Conservation (phyloP, 306 rosid species). For the Myrica gale region DNA sequence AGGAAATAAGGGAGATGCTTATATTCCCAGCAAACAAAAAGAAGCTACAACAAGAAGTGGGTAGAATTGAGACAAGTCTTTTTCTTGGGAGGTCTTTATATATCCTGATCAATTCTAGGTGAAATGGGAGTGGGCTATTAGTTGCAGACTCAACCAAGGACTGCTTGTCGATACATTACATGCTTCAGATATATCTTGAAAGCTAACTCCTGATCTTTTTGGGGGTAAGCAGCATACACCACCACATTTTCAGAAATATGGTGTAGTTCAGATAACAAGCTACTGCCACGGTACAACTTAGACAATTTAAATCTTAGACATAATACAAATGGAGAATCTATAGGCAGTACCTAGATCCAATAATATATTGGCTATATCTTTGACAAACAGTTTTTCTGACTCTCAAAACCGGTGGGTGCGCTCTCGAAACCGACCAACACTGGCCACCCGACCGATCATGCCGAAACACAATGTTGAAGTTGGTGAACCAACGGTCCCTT, state of each 20-base stretch:
- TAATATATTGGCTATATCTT: not conserved
- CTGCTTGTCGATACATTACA: slow-evolving; percentile 10
- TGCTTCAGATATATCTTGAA: slow-evolving; percentile 21
- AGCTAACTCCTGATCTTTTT: slow-evolving; percentile 16
- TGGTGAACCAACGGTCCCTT: slow-evolving; percentile 32
- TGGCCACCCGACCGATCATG: slow-evolving; percentile 27
- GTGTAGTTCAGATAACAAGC: not conserved
- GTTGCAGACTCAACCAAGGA: not conserved
- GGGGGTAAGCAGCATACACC: slow-evolving; percentile 12
- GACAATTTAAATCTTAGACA: slow-evolving; percentile 1
- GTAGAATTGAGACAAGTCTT: too few species aligned
- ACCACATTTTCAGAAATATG: not conserved
- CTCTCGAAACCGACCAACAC: slow-evolving; percentile 21
- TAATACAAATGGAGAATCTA: slow-evolving; percentile 25
- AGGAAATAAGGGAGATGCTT: too few species aligned
- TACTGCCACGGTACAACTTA: not conserved
- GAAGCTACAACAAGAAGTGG: too few species aligned
- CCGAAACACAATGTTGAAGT: slow-evolving; percentile 61
- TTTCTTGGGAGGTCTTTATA: too few species aligned
- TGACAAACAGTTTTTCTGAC: not conserved
- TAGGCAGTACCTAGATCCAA: slow-evolving; percentile 14
- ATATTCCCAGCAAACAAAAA: too few species aligned
- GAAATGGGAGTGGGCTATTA: too few species aligned
- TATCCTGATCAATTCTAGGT: too few species aligned
- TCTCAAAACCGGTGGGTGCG: slow-evolving; percentile 19